Evolutionary conservation across 2,329 filamentous ascomycete genomes (phyloP).

Genomic region (Venturia effusa): DNA sequence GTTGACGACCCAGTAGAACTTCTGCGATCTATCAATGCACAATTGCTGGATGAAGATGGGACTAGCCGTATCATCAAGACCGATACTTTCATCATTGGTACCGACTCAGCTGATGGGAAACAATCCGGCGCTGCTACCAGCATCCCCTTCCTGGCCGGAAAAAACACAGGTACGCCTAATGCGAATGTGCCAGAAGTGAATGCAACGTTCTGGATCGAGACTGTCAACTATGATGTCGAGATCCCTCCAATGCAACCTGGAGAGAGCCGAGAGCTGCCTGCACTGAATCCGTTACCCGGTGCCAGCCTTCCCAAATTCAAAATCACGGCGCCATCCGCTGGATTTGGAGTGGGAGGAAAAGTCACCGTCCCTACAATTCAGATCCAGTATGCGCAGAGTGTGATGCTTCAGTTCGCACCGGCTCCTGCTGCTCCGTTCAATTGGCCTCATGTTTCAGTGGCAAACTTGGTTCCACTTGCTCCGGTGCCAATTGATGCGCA

Average conservation of each 20-base stretch:
- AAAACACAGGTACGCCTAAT: constrained; percentile 14
- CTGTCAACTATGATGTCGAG: constrained; percentile 17
- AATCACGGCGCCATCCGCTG: neutral
- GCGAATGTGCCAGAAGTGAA: constrained; percentile 18
- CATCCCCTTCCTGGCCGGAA: neutral
- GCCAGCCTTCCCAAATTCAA: neutral
- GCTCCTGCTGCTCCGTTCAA: constrained; percentile 14
- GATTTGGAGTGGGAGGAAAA: neutral
- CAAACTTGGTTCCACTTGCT: neutral
- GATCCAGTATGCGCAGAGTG: constrained; percentile 29
- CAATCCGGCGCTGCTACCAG: neutral
- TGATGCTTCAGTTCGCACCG: constrained; percentile 19
- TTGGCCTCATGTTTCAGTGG: constrained; percentile 17
- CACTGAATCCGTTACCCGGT: neutral
- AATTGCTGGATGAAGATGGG: neutral
- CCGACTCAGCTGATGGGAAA: neutral
- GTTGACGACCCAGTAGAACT: neutral
- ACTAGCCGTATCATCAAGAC: neutral
- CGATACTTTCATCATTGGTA: neutral
- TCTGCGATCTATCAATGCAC: neutral
- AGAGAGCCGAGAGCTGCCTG: neutral
- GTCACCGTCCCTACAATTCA: constrained; percentile 15
- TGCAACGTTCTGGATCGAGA: constrained; percentile 24
- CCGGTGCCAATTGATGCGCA: constrained; percentile 1
- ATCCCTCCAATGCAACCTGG: neutral